Conservation (phyloP, 192 early-diverging fungal species). For the Paraglomus brasilianum region DNA sequence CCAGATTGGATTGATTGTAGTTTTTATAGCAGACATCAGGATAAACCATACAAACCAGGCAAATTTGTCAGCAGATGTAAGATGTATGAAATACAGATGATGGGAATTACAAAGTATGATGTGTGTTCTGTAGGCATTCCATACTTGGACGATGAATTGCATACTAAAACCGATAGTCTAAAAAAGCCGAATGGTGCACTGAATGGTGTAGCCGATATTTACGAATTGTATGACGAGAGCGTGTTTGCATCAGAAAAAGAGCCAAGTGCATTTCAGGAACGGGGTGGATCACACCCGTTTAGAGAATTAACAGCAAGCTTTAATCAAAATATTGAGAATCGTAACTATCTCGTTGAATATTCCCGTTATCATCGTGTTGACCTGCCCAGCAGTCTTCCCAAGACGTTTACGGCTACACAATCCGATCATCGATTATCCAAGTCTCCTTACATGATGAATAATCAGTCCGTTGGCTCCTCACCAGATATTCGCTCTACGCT, state of each 20-base stretch:
- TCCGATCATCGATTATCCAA: constrained; percentile 21
- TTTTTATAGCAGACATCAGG: constrained; percentile 67
- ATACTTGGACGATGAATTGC: constrained; percentile 40
- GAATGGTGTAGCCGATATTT: constrained; percentile 18
- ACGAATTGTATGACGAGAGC: constrained; percentile 46
- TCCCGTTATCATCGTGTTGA: too few species aligned
- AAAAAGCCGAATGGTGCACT: background rate
- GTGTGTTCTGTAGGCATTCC: constrained; percentile 55
- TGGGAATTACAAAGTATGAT: constrained; percentile 70
- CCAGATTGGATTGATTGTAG: constrained; percentile 93
- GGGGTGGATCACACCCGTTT: background rate
- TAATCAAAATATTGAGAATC: too few species aligned
- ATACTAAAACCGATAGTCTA: background rate
- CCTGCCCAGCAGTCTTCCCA: too few species aligned
- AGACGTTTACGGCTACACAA: constrained; percentile 25
- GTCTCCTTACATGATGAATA: too few species aligned
- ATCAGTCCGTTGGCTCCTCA: too few species aligned
- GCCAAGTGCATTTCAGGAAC: constrained; percentile 33
- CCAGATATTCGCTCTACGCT: too few species aligned
- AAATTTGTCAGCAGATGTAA: constrained; percentile 71
- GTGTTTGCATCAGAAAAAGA: constrained; percentile 30
- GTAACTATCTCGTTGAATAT: too few species aligned
- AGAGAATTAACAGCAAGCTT: too few species aligned
- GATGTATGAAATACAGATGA: constrained; percentile 85
- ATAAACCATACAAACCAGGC: constrained; percentile 46